These are phyloP conservation scores for Phytopythium ostracodes DNA, from an alignment of 352 stramenopile genomes.

Conservation along the genomic window DNA sequence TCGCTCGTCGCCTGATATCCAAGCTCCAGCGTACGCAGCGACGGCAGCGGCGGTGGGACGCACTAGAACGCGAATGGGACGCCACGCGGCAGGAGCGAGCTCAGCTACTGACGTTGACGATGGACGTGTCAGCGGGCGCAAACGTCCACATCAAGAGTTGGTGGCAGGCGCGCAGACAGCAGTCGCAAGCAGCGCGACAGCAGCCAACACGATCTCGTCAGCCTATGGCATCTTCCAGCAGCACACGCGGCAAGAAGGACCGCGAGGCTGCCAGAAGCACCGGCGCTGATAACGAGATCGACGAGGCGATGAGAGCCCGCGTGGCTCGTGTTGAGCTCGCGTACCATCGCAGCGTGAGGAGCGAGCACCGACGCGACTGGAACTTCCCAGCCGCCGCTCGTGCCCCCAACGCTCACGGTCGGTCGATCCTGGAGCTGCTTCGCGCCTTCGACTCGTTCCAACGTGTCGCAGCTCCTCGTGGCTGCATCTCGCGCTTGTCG, in stretches of 20 bases:
- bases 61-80: conserved; percentile 43
- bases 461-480: conserved; percentile 13
- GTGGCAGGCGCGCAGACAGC: not conserved
- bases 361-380: conserved; percentile 43
- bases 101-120: conserved; percentile 42
- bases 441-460: conserved; percentile 26
- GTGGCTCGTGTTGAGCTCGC: conserved; percentile 10
- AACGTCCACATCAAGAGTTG: not conserved
- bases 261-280: not conserved
- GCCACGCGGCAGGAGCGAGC: conserved; percentile 27
- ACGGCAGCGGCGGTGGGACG: conserved; percentile 19
- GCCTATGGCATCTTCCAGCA: not conserved
- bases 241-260: not conserved
- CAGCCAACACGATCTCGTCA: conserved; percentile 12
- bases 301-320: not conserved
- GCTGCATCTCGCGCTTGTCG: conserved; percentile 10
- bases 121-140: not conserved
- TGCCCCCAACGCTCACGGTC: conserved; percentile 44
- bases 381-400: conserved; percentile 46
- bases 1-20: conserved; percentile 29
- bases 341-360: conserved; percentile 56
- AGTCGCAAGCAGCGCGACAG: not conserved
- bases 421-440: conserved; percentile 43
- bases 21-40: conserved; percentile 24
- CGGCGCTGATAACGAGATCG: not conserved